phyloP scores from a whole-genome alignment of 2,329 filamentous ascomycete species.

The Leptographium galeiforme region DNA sequence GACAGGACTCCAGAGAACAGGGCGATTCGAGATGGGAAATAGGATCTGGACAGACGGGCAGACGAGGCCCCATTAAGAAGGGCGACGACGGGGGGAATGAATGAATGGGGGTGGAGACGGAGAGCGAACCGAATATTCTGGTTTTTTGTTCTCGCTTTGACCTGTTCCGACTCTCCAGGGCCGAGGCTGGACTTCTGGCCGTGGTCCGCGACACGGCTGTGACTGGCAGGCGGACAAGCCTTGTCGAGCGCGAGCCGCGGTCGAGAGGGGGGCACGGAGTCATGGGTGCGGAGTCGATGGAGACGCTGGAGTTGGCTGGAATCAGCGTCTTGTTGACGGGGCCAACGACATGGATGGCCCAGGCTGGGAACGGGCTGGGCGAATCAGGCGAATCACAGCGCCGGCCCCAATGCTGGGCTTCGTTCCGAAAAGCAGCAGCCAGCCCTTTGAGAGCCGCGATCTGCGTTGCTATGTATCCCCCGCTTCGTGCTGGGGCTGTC shows the following conservation, averaged over 20 bases:
- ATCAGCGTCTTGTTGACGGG: too few relatives aligned
- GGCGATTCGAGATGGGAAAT: too few relatives aligned
- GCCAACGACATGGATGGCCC: background rate
- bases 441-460: background rate
- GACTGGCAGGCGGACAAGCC: conserved; percentile 5
- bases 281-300: background rate
- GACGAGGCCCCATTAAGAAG: too few relatives aligned
- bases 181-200: background rate
- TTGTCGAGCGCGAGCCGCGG: background rate
- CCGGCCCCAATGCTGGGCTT: background rate
- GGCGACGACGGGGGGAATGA: too few relatives aligned
- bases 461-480: conserved; percentile 6
- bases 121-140: too few relatives aligned
- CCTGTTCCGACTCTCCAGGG: too few relatives aligned
- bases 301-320: background rate
- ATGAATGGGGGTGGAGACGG: too few relatives aligned
- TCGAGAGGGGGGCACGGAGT: background rate
- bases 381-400: background rate
- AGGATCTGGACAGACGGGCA: too few relatives aligned
- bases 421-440: background rate
- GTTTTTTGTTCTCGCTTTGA: too few relatives aligned
- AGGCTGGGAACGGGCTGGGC: background rate
- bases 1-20: too few relatives aligned
- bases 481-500: conserved; percentile 1
- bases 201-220: conserved; percentile 9